Base-by-base conservation (phyloP, 352 stramenopile genomes). In the Globisporangium irregulare region DNA sequence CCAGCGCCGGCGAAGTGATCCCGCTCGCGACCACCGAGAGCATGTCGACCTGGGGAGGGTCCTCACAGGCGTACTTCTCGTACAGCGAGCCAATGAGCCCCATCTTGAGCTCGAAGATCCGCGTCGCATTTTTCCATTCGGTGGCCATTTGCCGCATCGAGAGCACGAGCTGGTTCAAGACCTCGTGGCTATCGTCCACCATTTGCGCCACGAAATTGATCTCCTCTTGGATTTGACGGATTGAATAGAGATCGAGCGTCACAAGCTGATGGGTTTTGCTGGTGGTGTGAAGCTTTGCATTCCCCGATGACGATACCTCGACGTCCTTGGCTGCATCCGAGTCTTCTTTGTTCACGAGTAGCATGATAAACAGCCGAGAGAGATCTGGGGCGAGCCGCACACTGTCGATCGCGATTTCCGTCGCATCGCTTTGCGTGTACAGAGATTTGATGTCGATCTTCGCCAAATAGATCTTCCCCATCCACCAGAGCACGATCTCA, bases 71-170 rank as follows among this genome's bases (percentile, higher is more conserved):
- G 55, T 93, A 93, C 53, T 93, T 92, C 48, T 92, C 84, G 68
- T 93, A 93, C 0, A 93, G 61, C n/a, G 76, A 82, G 5, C 82
- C 81, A 5, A 93, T 80, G 25, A 92, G 73, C 8, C 80, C 78
- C 74, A 93, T 89, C 60, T 93, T 93, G 20, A 92, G 71, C 56
- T 93, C 86, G 58, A 93, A 92, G 29, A 91, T 77, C 20, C 79
- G 79, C 7, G 73, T 91, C n/a, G 86, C 82, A 63, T 82, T 91
- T 73, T 91, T 92, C 86, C 86, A 93, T 73, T 90, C 84, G 3
- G 70, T 79, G 1, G 34, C 43, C 59, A 92, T 79, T 69, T 91
- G 74, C 9, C 67, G 76, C 51, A 72, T 57, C 27, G 68, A 54
- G 27, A 70, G 64, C 58, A 72, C 32, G 29, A 89, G 73, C 12